Evolutionary conservation across 345 rosid species (phyloP).

Genomic region (Passiflora organensis): DNA sequence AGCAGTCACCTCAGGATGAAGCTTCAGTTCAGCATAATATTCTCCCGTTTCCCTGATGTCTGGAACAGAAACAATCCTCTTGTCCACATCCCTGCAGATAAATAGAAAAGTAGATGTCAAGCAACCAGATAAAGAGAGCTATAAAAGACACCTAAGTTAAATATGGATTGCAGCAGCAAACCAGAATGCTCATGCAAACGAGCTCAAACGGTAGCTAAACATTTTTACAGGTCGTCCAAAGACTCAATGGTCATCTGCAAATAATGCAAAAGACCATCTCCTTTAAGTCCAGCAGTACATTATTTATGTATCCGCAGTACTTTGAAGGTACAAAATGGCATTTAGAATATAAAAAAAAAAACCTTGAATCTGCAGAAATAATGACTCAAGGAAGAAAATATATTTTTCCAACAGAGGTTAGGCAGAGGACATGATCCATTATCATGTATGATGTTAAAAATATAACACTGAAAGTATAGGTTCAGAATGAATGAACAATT

Average conservation of each 20-base stretch:
- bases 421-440: too few relatives aligned
- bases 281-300: too few relatives aligned
- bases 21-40: constrained; percentile 83
- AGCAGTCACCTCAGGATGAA: constrained; percentile 91
- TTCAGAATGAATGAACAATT: too few relatives aligned
- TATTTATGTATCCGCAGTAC: too few relatives aligned
- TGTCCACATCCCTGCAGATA: constrained; percentile 72
- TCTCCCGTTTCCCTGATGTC: constrained; percentile 93
- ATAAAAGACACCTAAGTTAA: neutral
- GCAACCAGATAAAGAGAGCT: neutral
- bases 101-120: neutral
- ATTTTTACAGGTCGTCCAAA: neutral
- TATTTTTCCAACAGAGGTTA: neutral
- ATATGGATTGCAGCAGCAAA: neutral
- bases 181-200: neutral
- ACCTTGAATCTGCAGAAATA: neutral
- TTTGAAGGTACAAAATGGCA: too few relatives aligned
- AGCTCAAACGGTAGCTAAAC: neutral
- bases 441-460: too few relatives aligned
- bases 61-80: constrained; percentile 64
- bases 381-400: neutral
- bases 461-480: too few relatives aligned
- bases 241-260: neutral
- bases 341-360: too few relatives aligned
- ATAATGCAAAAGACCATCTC: neutral